Evolutionary conservation across 805 yeast genomes (phyloP).

Genomic region (Yamadazyma ubonensis): DNA sequence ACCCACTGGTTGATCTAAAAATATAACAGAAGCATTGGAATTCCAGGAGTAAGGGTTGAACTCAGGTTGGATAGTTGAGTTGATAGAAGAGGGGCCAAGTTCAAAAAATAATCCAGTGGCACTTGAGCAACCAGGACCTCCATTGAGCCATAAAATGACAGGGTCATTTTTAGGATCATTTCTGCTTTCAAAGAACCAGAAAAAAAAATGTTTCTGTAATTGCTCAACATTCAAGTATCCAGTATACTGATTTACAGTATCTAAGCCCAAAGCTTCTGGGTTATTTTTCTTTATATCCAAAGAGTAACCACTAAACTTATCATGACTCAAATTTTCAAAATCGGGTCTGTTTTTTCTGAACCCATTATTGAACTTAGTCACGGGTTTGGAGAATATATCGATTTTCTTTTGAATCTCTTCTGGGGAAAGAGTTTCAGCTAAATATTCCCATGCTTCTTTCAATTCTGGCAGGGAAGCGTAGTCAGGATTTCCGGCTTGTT

Average conservation of each 20-base stretch:
- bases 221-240: conserved; percentile 39
- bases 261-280: conserved; percentile 38
- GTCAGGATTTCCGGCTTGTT: conserved; percentile 9
- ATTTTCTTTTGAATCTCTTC: conserved; percentile 12
- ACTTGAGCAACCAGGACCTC: conserved; percentile 96
- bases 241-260: conserved; percentile 36
- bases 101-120: conserved; percentile 88
- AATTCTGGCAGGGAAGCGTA: conserved; percentile 12
- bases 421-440: conserved; percentile 13
- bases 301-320: conserved; percentile 25
- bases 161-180: conserved; percentile 87
- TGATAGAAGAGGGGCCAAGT: conserved; percentile 82
- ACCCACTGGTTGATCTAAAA: conserved; percentile 90
- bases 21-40: conserved; percentile 82
- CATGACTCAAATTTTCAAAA: conserved; percentile 21
- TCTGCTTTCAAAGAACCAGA: conserved; percentile 92
- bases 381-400: conserved; percentile 9
- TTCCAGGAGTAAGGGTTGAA: conserved; percentile 90
- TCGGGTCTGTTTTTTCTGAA: conserved; percentile 2
- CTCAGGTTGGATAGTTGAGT: conserved; percentile 63
- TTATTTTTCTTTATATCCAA: conserved; percentile 31
- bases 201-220: conserved; percentile 74
- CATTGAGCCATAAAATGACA: conserved; percentile 86
- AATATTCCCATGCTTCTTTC: conserved; percentile 18
- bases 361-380: conserved; percentile 6